phyloP scores from a whole-genome alignment of 2,329 filamentous ascomycete species.

The Ilyonectria destructans region DNA sequence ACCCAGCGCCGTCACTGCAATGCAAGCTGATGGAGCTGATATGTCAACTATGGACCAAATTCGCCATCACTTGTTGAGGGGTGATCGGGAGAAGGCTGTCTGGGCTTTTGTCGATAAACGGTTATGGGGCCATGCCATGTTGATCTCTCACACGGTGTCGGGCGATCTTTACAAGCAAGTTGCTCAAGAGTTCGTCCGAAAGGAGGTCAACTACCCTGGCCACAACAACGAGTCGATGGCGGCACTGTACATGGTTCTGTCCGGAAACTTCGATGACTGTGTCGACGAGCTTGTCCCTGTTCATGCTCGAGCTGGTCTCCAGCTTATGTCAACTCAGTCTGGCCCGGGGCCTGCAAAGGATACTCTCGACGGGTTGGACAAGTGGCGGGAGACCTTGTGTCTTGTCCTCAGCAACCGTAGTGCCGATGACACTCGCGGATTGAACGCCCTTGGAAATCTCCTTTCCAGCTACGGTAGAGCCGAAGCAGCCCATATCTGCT shows the following conservation, averaged over 20 bases:
- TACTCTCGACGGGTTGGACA: slow-evolving; percentile 87
- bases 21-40: slow-evolving; percentile 79
- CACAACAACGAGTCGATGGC: slow-evolving; percentile 90
- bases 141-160: slow-evolving; percentile 86
- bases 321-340: slow-evolving; percentile 86
- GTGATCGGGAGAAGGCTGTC: slow-evolving; percentile 91
- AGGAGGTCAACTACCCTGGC: slow-evolving; percentile 89
- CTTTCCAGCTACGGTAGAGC: slow-evolving; percentile 88
- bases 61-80: slow-evolving; percentile 80
- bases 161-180: slow-evolving; percentile 93
- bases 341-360: slow-evolving; percentile 76
- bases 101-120: slow-evolving; percentile 95
- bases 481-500: slow-evolving; percentile 95
- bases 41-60: slow-evolving; percentile 79
- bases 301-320: slow-evolving; percentile 91
- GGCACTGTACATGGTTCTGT: slow-evolving; percentile 93
- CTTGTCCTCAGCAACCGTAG: slow-evolving; percentile 92
- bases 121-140: slow-evolving; percentile 96
- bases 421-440: slow-evolving; percentile 81
- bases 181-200: slow-evolving; percentile 93
- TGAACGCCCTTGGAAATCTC: slow-evolving; percentile 86
- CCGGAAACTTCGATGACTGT: slow-evolving; percentile 94
- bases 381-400: slow-evolving; percentile 92
- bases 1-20: slow-evolving; percentile 51
- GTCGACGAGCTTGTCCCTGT: slow-evolving; percentile 95